Conservation (phyloP, 1,284 basidiomycete species). For the Ustilago trichophora region DNA sequence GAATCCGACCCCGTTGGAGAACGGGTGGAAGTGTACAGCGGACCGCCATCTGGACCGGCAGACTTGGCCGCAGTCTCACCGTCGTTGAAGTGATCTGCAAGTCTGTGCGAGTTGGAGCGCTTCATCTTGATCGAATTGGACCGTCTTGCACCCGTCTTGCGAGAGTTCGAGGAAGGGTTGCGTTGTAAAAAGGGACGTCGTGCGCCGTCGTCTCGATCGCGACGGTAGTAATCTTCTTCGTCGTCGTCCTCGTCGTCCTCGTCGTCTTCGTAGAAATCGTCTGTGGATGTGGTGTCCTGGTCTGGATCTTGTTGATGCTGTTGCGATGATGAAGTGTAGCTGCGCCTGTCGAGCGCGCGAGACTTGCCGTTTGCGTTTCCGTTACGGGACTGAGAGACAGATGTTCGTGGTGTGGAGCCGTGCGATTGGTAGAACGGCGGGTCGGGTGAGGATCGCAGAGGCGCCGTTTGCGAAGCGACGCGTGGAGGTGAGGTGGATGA, state of each 20-base stretch:
- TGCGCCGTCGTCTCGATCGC: slow-evolving; percentile 10
- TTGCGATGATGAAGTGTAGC: not conserved
- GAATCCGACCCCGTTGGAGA: not conserved
- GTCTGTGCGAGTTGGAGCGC: slow-evolving; percentile 17
- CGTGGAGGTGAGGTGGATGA: slow-evolving; percentile 2
- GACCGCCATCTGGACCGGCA: not conserved
- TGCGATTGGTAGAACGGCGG: slow-evolving; percentile 36
- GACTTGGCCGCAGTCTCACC: slow-evolving; percentile 23
- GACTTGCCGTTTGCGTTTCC: slow-evolving; percentile 23
- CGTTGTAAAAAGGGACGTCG: slow-evolving; percentile 13
- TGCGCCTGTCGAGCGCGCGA: not conserved
- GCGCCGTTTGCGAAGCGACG: slow-evolving; percentile 9
- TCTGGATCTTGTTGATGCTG: slow-evolving; percentile 4
- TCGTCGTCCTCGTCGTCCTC: slow-evolving; percentile 28
- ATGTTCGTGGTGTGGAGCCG: slow-evolving; percentile 26
- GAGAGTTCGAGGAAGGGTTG: slow-evolving; percentile 6
- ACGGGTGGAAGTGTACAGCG: not conserved
- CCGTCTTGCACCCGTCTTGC: slow-evolving; percentile 10
- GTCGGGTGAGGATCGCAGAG: slow-evolving; percentile 18
- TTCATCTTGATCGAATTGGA: slow-evolving; percentile 44
- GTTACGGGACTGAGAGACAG: slow-evolving; percentile 11
- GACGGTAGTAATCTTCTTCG: slow-evolving; percentile 1
- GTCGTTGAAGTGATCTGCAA: slow-evolving; percentile 8
- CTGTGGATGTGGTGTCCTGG: slow-evolving; percentile 18
- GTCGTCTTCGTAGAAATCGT: slow-evolving; percentile 34